Percentiles rank a stretch among this genome's conserved stretches.
Conservation (phyloP, 1,284 basidiomycete genomes). For the Phylloporus sp. region DNA sequence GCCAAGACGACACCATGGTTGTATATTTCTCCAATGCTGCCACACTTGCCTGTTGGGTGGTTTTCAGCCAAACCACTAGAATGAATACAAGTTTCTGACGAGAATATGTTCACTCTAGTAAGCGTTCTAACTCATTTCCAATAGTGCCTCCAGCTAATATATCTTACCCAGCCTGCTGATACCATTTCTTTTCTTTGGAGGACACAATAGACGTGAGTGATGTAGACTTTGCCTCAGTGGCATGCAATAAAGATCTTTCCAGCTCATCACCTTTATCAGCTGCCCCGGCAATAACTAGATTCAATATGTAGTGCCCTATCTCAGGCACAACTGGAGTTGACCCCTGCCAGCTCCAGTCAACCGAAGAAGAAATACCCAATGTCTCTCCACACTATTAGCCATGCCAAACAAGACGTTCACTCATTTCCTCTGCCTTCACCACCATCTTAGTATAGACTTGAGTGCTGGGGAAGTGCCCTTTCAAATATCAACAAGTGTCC, state of each 20-base stretch:
- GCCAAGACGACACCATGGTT: slow-evolving; percentile 68
- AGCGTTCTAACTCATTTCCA: slow-evolving; percentile 21
- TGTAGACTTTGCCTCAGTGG: slow-evolving; percentile 45
- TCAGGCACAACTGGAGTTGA: slow-evolving; percentile 45
- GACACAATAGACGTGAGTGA: slow-evolving; percentile 76
- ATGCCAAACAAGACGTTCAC: slow-evolving; percentile 42
- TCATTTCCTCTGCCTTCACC: slow-evolving; percentile 70
- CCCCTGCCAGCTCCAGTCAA: slow-evolving; percentile 40
- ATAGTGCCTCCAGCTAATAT: slow-evolving; percentile 1
- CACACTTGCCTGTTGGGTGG: slow-evolving; percentile 64
- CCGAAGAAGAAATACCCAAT: slow-evolving; percentile 70
- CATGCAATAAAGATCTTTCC: slow-evolving; percentile 35
- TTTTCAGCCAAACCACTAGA: slow-evolving; percentile 37
- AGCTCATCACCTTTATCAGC: slow-evolving; percentile 52
- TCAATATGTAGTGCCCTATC: slow-evolving; percentile 64
- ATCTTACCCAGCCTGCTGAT: slow-evolving; percentile 39
- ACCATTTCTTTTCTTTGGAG: slow-evolving; percentile 47
- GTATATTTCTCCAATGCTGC: slow-evolving; percentile 74
- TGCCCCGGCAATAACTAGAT: slow-evolving; percentile 53
- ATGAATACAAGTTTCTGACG: slow-evolving; percentile 28
- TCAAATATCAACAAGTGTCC: slow-evolving; percentile 58
- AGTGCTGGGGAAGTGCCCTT: slow-evolving; percentile 60
- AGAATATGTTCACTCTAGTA: slow-evolving; percentile 37
- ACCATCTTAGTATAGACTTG: slow-evolving; percentile 65
- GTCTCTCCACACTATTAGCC: slow-evolving; percentile 58